phyloP scores from a whole-genome alignment of 805 yeast species.

The Yarrowia porcina region DNA sequence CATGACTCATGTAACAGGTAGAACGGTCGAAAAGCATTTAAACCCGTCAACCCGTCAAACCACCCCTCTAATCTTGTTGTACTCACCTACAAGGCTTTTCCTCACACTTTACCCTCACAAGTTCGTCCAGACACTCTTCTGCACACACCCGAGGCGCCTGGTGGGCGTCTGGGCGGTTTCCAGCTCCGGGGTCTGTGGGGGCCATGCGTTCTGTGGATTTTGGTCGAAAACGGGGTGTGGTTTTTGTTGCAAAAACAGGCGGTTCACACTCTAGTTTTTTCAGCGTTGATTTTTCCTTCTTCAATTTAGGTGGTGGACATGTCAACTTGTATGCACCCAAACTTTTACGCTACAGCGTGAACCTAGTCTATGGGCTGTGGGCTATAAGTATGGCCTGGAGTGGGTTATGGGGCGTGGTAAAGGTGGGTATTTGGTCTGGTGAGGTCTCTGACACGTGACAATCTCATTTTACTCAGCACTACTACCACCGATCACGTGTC shows the following conservation, averaged over 20 bases:
- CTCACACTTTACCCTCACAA: background rate
- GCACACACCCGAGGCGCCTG: background rate
- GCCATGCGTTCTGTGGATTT: background rate
- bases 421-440: too few relatives aligned
- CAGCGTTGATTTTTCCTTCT: background rate
- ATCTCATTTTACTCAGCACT: too few relatives aligned
- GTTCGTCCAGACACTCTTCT: background rate
- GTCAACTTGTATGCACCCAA: background rate
- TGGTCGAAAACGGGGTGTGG: background rate
- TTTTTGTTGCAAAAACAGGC: background rate
- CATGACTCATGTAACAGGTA: background rate
- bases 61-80: background rate
- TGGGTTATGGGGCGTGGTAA: background rate
- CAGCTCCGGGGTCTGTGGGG: background rate
- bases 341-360: background rate
- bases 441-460: too few relatives aligned
- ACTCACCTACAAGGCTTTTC: slow-evolving; percentile 9
- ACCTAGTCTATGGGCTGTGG: background rate
- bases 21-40: too few relatives aligned
- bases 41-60: background rate
- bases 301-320: background rate
- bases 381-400: background rate
- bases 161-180: background rate
- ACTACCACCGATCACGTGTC: background rate
- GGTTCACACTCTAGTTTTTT: background rate